Base-by-base conservation (phyloP, 305 asterid genomes). In the Petunia hybrid region DNA sequence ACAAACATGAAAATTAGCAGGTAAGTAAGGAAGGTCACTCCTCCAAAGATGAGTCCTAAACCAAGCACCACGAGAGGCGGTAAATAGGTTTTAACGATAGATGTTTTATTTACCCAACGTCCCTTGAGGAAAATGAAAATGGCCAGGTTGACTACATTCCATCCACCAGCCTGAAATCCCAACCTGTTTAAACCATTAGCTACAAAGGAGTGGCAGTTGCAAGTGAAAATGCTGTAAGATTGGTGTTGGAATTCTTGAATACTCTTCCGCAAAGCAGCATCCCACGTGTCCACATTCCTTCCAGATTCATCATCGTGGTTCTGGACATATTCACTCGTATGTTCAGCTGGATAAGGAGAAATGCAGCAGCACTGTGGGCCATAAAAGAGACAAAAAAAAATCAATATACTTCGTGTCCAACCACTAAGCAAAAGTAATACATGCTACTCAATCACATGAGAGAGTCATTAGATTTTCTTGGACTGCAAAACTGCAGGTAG, bases 121-220 rank as follows among this genome's bases (percentile, higher is more conserved):
- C 98, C 99, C 83, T 88, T 91, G 76, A 92, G 78, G 83, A 92
- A 89, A 55, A 94, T 85, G 76, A 92, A 89, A 73, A 92, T 41
- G 31, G 98, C 97, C 87, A 95, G 80, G 83, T 82, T 95, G 76
- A 95, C 97, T 83, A 95, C 95, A 67, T 95, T 95, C 99, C 99
- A 95, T 35, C 91, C 84, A 5, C 97, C 93, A 68, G 89, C 89
- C 80, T 83, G 92, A 82, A 87, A 92, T 71, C 87, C 89, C 90
- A 94, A 82, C 91, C 94, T 87, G 91, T 95, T 95, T 82, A 95
- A 81, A 85, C 94, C 90, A 84, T 95, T 95, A 84, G 97, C 93
- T 2, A 92, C 99, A 62, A 91, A 95, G 4, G 98, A 95, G 89
- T 95, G 98, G 90, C 99, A 95, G 85, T 95, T 95, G 92, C 98